Evolutionary conservation across 2,329 filamentous ascomycete genomes (phyloP).

Genomic region (Nakataea oryzae): DNA sequence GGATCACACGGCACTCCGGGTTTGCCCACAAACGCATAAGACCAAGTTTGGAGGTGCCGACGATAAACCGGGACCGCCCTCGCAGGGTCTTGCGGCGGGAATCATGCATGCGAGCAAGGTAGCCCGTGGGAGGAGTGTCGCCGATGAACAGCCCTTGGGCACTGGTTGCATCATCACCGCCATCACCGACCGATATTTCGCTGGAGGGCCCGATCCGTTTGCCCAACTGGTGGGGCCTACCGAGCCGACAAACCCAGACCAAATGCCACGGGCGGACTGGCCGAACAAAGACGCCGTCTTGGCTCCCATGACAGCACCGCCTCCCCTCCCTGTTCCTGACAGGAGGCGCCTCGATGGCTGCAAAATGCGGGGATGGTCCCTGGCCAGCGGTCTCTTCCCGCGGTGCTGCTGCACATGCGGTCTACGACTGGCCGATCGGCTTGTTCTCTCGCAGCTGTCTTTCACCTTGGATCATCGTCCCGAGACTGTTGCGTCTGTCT

Average conservation of each 20-base stretch:
- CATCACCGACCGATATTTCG: neutral
- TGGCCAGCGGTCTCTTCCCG: too few species aligned
- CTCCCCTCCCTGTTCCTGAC: neutral
- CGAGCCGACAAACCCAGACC: too few species aligned
- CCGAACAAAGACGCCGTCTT: neutral
- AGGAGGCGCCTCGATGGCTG: neutral
- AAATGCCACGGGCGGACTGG: neutral
- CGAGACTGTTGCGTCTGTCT: too few species aligned
- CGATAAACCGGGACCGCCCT: neutral
- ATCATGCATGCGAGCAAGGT: neutral
- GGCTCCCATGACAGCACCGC: neutral
- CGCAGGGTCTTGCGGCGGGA: neutral
- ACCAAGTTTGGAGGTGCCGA: neutral
- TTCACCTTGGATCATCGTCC: too few species aligned
- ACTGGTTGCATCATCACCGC: neutral
- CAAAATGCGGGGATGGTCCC: neutral
- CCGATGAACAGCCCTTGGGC: neutral
- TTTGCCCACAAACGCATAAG: neutral
- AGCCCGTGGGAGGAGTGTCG: neutral
- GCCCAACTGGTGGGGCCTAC: neutral
- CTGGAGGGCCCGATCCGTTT: neutral
- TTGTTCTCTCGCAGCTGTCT: too few species aligned
- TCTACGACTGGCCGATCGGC: too few species aligned
- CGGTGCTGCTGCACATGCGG: too few species aligned
- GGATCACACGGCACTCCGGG: neutral